phyloP scores from a whole-genome alignment of 1,139 yeast genomes.

The Sugiyamaella grinbergsii region DNA sequence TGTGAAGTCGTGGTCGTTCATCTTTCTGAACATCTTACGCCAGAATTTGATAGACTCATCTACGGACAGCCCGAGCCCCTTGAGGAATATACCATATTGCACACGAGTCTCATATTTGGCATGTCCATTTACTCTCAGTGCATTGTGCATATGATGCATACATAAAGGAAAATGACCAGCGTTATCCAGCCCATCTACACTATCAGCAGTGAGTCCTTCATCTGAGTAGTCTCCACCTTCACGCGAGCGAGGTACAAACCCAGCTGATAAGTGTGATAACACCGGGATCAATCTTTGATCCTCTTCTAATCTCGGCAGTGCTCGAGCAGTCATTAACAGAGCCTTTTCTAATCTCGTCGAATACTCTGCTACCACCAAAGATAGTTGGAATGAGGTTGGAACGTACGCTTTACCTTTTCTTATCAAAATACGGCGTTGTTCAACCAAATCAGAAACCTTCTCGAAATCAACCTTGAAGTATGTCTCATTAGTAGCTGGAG shows the following conservation, averaged over 20 bases:
- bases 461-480: slow-evolving; percentile 83
- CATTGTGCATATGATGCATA: slow-evolving; percentile 67
- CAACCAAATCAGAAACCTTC: slow-evolving; percentile 73
- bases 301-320: slow-evolving; percentile 84
- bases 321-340: slow-evolving; percentile 69
- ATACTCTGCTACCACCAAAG: slow-evolving; percentile 67
- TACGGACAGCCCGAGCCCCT: slow-evolving; percentile 82
- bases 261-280: slow-evolving; percentile 67
- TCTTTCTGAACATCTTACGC: slow-evolving; percentile 68
- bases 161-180: slow-evolving; percentile 80
- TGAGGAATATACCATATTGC: slow-evolving; percentile 80
- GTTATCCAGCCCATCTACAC: slow-evolving; percentile 58
- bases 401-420: slow-evolving; percentile 76
- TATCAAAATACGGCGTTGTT: slow-evolving; percentile 66
- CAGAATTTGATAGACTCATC: slow-evolving; percentile 90
- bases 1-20: slow-evolving; percentile 73
- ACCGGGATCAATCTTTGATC: slow-evolving; percentile 88
- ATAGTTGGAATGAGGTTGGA: slow-evolving; percentile 78
- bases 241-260: slow-evolving; percentile 29
- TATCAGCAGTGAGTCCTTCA: slow-evolving; percentile 61
- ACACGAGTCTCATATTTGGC: slow-evolving; percentile 81
- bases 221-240: slow-evolving; percentile 50
- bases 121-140: slow-evolving; percentile 63
- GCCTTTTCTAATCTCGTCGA: slow-evolving; percentile 54
- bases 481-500: slow-evolving; percentile 21